A percentile compares a stretch with the other conserved stretches of the same genome.
These are phyloP conservation scores for Omphalotus olearius DNA, from an alignment of 1,284 basidiomycete species.

Conservation along the genomic window DNA sequence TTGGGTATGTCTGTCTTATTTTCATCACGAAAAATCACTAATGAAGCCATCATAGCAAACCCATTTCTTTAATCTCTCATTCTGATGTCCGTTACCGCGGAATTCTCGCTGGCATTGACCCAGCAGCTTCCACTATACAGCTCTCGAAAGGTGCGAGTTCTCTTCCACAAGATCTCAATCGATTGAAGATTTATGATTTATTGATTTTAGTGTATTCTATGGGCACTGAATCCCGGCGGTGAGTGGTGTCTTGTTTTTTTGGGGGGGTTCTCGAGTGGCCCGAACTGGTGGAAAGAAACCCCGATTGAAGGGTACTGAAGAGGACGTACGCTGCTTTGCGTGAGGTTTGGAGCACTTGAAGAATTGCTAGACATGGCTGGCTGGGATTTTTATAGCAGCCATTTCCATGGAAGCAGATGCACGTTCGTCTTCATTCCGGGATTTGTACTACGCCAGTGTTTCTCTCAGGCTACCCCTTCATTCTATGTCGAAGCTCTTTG, in stretches of 20 bases:
- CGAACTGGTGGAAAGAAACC: neutral
- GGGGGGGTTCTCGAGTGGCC: neutral
- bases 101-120: constrained; percentile 82
- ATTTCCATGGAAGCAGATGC: neutral
- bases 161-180: neutral
- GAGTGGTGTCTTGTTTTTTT: constrained; percentile 29
- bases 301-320: too few relatives aligned
- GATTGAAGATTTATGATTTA: constrained; percentile 4
- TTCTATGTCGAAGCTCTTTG: too few relatives aligned
- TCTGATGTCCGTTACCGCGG: constrained; percentile 89
- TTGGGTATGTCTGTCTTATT: constrained; percentile 12
- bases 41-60: constrained; percentile 48
- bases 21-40: neutral
- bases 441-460: too few relatives aligned
- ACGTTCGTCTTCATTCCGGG: too few relatives aligned
- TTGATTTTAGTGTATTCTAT: constrained; percentile 69
- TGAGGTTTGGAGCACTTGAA: neutral
- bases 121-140: constrained; percentile 79
- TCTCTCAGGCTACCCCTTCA: too few relatives aligned
- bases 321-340: neutral
- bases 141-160: constrained; percentile 70
- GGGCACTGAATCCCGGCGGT: constrained; percentile 84
- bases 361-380: neutral
- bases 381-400: neutral
- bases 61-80: constrained; percentile 87